phyloP scores from a whole-genome alignment of 352 stramenopile species.

The Phytophthora gonapodyides region DNA sequence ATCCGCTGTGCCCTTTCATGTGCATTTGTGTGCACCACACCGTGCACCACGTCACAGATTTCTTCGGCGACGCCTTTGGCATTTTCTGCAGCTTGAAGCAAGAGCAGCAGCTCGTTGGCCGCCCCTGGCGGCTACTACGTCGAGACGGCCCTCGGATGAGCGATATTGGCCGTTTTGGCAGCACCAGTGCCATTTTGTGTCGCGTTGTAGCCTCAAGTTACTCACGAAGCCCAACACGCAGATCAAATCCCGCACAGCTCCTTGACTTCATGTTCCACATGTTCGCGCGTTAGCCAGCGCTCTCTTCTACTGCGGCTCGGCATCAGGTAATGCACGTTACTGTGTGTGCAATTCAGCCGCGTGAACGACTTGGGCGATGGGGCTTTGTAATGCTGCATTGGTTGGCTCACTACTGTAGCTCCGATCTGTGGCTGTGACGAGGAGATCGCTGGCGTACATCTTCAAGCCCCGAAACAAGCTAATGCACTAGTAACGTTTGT shows the following conservation, averaged over 20 bases:
- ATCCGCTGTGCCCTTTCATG: constrained; percentile 14
- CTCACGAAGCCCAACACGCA: constrained; percentile 20
- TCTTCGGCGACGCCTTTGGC: neutral
- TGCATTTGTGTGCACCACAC: constrained; percentile 17
- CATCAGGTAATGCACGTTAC: neutral
- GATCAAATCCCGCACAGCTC: constrained; percentile 23
- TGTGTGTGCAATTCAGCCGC: constrained; percentile 7
- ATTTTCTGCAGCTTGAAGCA: no score
- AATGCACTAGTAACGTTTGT: no score
- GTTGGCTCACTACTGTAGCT: constrained; percentile 4
- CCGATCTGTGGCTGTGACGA: neutral
- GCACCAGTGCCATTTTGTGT: constrained; percentile 23
- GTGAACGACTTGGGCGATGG: constrained; percentile 6
- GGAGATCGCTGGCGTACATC: constrained; percentile 8
- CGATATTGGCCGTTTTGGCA: constrained; percentile 18
- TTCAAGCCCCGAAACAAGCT: neutral
- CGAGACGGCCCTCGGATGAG: neutral
- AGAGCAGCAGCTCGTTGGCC: neutral
- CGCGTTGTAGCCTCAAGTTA: constrained; percentile 20
- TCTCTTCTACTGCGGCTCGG: neutral
- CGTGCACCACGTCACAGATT: constrained; percentile 21
- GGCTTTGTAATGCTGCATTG: constrained; percentile 20
- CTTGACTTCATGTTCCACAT: constrained; percentile 7
- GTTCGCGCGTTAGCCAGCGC: constrained; percentile 3
- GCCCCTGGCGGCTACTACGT: neutral